These are phyloP conservation scores for Syzygium malaccense DNA, from an alignment of 441 rosid species.

Conservation along the genomic window DNA sequence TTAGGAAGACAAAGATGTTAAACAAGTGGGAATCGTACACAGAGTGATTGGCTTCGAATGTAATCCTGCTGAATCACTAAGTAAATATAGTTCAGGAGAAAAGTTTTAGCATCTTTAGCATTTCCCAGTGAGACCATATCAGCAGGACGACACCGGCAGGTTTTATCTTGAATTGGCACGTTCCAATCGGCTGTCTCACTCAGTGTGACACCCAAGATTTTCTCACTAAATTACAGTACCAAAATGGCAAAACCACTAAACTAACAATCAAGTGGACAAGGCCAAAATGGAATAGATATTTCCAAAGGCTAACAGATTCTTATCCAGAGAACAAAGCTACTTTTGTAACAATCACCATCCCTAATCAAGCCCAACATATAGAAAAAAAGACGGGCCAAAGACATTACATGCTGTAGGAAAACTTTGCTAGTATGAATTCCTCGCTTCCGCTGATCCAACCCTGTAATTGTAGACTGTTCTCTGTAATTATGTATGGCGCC, in stretches of 20 bases:
- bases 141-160: too few relatives aligned
- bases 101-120: not conserved
- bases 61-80: not conserved
- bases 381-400: not conserved
- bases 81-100: not conserved
- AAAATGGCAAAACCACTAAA: not conserved
- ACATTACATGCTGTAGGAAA: not conserved
- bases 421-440: not conserved
- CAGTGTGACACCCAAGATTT: not conserved
- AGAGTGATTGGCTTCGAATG: not conserved
- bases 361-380: not conserved
- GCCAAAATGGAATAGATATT: not conserved
- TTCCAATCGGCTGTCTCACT: not conserved
- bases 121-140: not conserved
- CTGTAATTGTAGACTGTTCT: not conserved
- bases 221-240: not conserved
- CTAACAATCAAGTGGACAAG: not conserved
- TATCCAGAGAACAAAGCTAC: not conserved
- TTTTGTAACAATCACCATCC: not conserved
- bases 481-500: not conserved
- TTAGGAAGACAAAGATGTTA: not conserved
- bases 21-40: not conserved
- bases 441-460: not conserved
- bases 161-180: too few relatives aligned
- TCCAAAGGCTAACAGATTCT: not conserved